Evolutionary conservation across 2,329 filamentous ascomycete genomes (phyloP).

Genomic region (Aspergillus sp.): DNA sequence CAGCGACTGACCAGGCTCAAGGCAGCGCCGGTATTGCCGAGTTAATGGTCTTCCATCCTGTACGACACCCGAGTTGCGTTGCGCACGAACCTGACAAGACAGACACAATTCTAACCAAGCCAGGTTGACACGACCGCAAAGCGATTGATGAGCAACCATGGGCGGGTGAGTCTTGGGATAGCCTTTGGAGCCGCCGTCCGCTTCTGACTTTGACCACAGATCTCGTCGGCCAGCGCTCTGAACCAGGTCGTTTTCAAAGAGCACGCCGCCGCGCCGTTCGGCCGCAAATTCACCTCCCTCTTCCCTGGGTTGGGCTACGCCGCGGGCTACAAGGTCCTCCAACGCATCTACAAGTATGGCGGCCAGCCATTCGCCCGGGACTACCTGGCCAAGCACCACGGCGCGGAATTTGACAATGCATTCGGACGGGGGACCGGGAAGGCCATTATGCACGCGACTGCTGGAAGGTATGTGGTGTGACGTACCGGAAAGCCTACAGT

Average conservation of each 20-base stretch:
- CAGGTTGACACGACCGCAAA: conserved; percentile 97
- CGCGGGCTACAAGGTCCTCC: conserved; percentile 92
- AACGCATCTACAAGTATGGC: conserved; percentile 98
- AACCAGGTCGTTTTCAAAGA: conserved; percentile 94
- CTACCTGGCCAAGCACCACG: conserved; percentile 71
- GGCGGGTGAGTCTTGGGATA: conserved; percentile 47
- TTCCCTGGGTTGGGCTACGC: conserved; percentile 97
- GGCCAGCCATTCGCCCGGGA: conserved; percentile 93
- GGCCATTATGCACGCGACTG: conserved; percentile 94
- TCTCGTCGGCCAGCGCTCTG: conserved; percentile 54
- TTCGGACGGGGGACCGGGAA: conserved; percentile 98
- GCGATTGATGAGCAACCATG: conserved; percentile 97
- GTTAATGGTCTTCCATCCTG: conserved; percentile 84
- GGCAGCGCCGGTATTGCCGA: conserved; percentile 89
- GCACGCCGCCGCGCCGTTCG: conserved; percentile 60
- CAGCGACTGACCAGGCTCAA: conserved; percentile 31
- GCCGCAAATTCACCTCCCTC: conserved; percentile 80
- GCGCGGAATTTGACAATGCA: conserved; percentile 70
- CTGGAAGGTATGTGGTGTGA: conserved; percentile 69
- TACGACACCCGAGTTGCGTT: too few species aligned
- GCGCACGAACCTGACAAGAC: too few species aligned
- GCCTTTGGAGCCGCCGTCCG: conserved; percentile 1
- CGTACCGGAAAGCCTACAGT: too few species aligned
- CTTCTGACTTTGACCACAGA: conserved; percentile 30
- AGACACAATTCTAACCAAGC: conserved; percentile 16